A percentile compares a stretch with the other conserved stretches of the same genome.
Conservation (phyloP, 176 grass and related monocot genomes). For the Raddia distichophylla region DNA sequence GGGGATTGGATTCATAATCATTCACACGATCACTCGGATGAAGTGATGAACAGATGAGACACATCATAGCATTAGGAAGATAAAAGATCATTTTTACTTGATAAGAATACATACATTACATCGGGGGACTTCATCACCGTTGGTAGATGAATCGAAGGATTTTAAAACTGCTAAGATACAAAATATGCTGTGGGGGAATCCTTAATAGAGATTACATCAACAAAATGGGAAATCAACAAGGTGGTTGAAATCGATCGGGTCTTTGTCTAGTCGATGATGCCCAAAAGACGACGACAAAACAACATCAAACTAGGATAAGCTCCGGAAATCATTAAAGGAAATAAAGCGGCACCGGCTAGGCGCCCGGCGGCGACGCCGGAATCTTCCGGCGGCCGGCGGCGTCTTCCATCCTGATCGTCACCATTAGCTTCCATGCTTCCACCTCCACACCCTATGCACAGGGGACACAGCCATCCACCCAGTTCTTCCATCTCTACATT, state of each 20-base stretch:
- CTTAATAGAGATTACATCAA: conserved; percentile 45
- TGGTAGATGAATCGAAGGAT: conserved; percentile 24
- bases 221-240: conserved; percentile 53
- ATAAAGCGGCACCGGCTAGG: neutral
- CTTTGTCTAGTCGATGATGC: conserved; percentile 32
- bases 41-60: neutral
- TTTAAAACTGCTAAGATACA: conserved; percentile 29
- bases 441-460: conserved; percentile 35
- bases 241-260: conserved; percentile 22
- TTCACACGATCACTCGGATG: neutral
- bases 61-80: neutral
- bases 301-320: conserved; percentile 21
- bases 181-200: conserved; percentile 49
- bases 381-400: neutral
- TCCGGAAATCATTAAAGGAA: conserved; percentile 23
- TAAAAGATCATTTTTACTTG: conserved; percentile 36
- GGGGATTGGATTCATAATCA: too few relatives aligned
- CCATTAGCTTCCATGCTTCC: conserved; percentile 31
- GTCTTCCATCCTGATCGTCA: neutral
- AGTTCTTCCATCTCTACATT: neutral
- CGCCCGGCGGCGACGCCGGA: neutral
- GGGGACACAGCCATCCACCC: neutral
- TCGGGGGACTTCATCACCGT: conserved; percentile 35
- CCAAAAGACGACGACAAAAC: neutral
- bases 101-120: conserved; percentile 40